Evolutionary conservation across 225 moss, liverwort and hornwort genomes (phyloP), one percentile per base, ranked within the genome.

Genomic region (Physcomitrium patens): DNA sequence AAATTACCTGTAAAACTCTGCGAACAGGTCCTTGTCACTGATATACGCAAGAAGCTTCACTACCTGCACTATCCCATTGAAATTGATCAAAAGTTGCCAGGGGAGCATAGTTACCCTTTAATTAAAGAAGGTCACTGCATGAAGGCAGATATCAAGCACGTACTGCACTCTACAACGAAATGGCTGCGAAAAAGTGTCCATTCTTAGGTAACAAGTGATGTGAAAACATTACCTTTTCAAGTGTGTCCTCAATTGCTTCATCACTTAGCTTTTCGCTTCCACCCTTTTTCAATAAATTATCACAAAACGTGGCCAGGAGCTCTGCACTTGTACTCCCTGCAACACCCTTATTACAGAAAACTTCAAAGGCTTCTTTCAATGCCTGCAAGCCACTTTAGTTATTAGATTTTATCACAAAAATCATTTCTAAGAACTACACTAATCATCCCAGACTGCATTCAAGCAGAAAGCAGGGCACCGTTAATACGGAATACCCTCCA

Each of bases 31-130:
- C 78, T 92, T 94, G 62, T 94, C 94, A 62, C 90, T 94, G 87
- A 94, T 92, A 76, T 92, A 94, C n/a, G 92, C 94, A 71, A 94
- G 90, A 51, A 94, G 90, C 79, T 94, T 94, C 51, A 94, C 92
- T 65, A 94, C 92, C 94, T 91, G 84, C 77, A 82, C 12, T 47
- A 37, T 37, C 70, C 18, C 24, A 71, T 47, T 18, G 72, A 45
- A 72, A 3, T 17, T 9, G 13, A 49, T 65, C 22, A 72, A 47
- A 64, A 63, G 48, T 24, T 26, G 61, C 31, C 31, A 31, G 17
- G 42, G 24, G 24, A 6, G 16, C 12, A 75, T 56, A 66, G 52
- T 26, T 24, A 13, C 31, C 45, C 27, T 74, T 28, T 26, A 59
- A 59, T 16, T 12, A 50, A 37, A 64, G 3, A 48, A 51, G 15